Base-by-base conservation (phyloP, 164 flowering plant genomes). In the Sedum album region DNA sequence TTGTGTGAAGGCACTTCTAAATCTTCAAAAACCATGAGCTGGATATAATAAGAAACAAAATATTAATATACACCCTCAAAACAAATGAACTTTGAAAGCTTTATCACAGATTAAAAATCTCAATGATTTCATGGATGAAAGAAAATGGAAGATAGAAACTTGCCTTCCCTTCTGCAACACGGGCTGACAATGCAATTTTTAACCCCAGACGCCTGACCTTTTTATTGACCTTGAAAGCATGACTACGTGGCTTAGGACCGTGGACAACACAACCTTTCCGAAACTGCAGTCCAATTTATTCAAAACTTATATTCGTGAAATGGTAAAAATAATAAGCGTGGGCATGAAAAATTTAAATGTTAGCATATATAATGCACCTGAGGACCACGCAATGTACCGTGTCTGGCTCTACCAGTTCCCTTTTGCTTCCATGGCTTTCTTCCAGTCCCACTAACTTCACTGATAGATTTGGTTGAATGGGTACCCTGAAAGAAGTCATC, bases 241-340 rank as follows among this genome's bases (percentile, higher is more conserved):
- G 97, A 75, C 96, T 91, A 71, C 91, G 79, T 66, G 98, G 97
- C 77, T 94, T 94, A 41, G 98, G 98, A 10, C 97, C 98, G 79
- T 94, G 98, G 96, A 87, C 91, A 55, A 77, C 74, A 67, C 82
- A 83, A 78, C 98, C 98, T 70, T 82, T 83, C 66, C 96, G 82
- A 51, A 89, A 91, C 98, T 93, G 90, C 83, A 72, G 71, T 63
- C 44, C 67, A 1, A 75, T 57, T 26, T 30, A 70, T 57, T 26
- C 62, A 57, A 57, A 55, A 26, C 10, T 25, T 55, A 9, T 51
- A 5, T 42, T 67, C 46, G 7, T 35, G 18, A 9, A 20, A 31
- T 28, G 23, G 28, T 46, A 66, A 71, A 41, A 23, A 44, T 15
- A 42, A 49, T 96, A 89, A 20, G 96, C 98, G 79, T 96, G 86